These are phyloP conservation scores for Linnemannia exigua DNA, from an alignment of 192 early-diverging fungal species.

Conservation along the genomic window DNA sequence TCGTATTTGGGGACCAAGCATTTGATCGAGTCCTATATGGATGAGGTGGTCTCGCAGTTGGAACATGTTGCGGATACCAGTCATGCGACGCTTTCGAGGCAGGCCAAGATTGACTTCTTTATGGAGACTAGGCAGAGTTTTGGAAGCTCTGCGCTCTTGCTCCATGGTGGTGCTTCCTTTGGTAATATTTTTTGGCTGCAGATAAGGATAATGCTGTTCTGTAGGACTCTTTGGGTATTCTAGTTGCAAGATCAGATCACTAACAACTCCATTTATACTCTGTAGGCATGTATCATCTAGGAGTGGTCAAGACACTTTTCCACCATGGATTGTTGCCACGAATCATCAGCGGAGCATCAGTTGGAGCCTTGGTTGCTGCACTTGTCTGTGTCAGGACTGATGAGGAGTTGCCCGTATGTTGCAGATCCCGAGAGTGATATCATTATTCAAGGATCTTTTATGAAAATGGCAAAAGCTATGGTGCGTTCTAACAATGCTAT, in stretches of 20 bases:
- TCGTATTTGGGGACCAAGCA: slow-evolving; percentile 78
- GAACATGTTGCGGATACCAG: slow-evolving; percentile 67
- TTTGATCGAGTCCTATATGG: slow-evolving; percentile 83
- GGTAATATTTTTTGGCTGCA: slow-evolving; percentile 54
- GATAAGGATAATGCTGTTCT: not conserved
- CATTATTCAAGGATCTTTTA: not conserved
- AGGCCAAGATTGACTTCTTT: slow-evolving; percentile 77
- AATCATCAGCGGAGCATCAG: slow-evolving; percentile 82
- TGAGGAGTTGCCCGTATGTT: slow-evolving; percentile 75
- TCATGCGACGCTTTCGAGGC: slow-evolving; percentile 55
- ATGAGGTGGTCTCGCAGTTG: slow-evolving; percentile 72
- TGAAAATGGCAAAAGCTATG: not conserved
- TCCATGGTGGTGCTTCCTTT: slow-evolving; percentile 81
- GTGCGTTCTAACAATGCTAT: not conserved
- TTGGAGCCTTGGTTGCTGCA: slow-evolving; percentile 82
- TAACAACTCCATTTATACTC: not conserved
- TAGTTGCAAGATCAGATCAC: not conserved
- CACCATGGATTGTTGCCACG: slow-evolving; percentile 75
- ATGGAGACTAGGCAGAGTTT: slow-evolving; percentile 82
- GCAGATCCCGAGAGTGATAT: not conserved
- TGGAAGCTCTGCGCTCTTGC: slow-evolving; percentile 79
- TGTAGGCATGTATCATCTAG: slow-evolving; percentile 81
- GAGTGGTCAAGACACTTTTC: slow-evolving; percentile 81
- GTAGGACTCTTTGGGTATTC: not conserved
- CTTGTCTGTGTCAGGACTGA: slow-evolving; percentile 83